Percentiles rank a stretch among this genome's conserved stretches.
Evolutionary conservation across 768 basidiomycete genomes (phyloP).

Genomic region (Pisolithus sp.): DNA sequence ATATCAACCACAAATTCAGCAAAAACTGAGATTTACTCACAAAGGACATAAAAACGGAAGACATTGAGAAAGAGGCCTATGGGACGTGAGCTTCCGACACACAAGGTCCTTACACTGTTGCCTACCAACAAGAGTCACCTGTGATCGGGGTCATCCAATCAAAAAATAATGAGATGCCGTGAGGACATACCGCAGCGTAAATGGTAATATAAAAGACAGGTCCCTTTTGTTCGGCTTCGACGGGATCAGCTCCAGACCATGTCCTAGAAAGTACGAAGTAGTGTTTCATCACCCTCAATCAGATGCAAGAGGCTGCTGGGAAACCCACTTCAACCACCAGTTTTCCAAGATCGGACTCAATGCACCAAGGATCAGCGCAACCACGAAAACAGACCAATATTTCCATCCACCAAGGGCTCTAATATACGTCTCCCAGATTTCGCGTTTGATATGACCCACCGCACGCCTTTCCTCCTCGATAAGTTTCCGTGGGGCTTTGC

Average conservation of each 20-base stretch:
- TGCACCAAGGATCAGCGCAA: conserved; percentile 49
- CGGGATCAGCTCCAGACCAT: conserved; percentile 51
- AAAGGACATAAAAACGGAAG: conserved; percentile 65
- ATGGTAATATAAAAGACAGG: conserved; percentile 46
- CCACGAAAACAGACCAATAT: conserved; percentile 56
- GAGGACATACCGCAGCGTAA: conserved; percentile 53
- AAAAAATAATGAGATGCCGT: not conserved
- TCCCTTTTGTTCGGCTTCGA: conserved; percentile 33
- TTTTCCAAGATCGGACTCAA: conserved; percentile 66
- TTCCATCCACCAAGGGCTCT: conserved; percentile 40
- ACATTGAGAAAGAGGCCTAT: conserved; percentile 53
- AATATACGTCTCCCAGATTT: conserved; percentile 62
- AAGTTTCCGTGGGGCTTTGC: conserved; percentile 70
- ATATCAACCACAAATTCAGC: conserved; percentile 4
- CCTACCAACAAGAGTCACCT: conserved; percentile 35
- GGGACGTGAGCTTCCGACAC: conserved; percentile 6
- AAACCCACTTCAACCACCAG: conserved; percentile 54
- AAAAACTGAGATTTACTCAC: conserved; percentile 29
- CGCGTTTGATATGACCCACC: conserved; percentile 58
- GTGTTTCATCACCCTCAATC: not conserved
- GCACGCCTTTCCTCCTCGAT: conserved; percentile 82
- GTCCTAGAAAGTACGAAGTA: conserved; percentile 30
- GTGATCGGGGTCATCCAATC: conserved; percentile 18
- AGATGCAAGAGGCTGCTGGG: not conserved
- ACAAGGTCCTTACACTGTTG: not conserved